phyloP scores from a whole-genome alignment of 345 rosid species.

The Eucalyptus dawsonii region DNA sequence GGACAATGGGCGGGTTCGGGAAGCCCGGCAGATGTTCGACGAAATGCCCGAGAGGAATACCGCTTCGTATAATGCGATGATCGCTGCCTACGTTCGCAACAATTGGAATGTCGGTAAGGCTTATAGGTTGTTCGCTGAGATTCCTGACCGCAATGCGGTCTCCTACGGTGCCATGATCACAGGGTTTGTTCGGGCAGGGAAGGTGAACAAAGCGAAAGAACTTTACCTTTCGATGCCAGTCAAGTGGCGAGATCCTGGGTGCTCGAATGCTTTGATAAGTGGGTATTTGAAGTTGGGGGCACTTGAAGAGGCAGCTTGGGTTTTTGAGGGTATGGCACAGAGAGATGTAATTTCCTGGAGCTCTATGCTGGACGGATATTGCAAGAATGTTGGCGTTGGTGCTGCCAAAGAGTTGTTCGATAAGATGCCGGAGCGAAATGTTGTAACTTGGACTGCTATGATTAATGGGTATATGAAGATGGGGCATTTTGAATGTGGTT shows the following conservation, averaged over 20 bases:
- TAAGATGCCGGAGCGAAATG: conserved; percentile 48
- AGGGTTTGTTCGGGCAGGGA: conserved; percentile 43
- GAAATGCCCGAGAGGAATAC: conserved; percentile 57
- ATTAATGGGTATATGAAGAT: conserved; percentile 62
- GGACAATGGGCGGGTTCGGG: conserved; percentile 32
- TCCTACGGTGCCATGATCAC: conserved; percentile 69
- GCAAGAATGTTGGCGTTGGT: conserved; percentile 41
- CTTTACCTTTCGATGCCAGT: conserved; percentile 27
- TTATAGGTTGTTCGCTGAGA: conserved; percentile 23
- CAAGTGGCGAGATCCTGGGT: conserved; percentile 52
- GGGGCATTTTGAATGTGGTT: conserved; percentile 45
- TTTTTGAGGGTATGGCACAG: conserved; percentile 45
- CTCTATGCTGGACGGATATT: conserved; percentile 66
- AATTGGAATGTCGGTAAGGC: conserved; percentile 25
- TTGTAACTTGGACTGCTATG: conserved; percentile 74
- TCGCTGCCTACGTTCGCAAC: conserved; percentile 47
- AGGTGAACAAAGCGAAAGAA: conserved; percentile 40
- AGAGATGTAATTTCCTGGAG: conserved; percentile 66
- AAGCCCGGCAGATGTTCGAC: conserved; percentile 50
- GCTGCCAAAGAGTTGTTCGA: conserved; percentile 50
- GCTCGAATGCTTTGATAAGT: conserved; percentile 58
- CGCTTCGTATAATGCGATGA: conserved; percentile 68
- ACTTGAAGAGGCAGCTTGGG: conserved; percentile 31
- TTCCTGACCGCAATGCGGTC: conserved; percentile 39
- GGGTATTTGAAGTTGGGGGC: conserved; percentile 54